phyloP scores from a whole-genome alignment of 305 asterid genomes.

The Fraxinus ornus region DNA sequence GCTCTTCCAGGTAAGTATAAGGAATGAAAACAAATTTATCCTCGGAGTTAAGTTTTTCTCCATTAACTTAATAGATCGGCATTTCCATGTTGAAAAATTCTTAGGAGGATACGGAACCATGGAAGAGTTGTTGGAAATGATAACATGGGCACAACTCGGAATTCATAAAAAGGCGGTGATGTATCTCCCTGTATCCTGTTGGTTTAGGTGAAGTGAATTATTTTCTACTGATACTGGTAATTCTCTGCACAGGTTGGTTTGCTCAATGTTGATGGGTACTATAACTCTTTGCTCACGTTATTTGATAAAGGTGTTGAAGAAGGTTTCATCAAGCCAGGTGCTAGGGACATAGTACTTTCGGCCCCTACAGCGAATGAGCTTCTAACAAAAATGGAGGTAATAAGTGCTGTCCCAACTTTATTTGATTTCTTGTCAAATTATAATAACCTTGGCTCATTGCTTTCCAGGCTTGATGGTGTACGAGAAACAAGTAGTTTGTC shows the following conservation, averaged over 20 bases:
- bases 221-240: neutral
- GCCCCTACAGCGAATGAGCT: constrained; percentile 85
- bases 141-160: constrained; percentile 98
- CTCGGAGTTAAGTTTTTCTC: neutral
- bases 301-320: constrained; percentile 96
- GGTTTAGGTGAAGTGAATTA: neutral
- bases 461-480: constrained; percentile 4
- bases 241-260: constrained; percentile 72
- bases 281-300: constrained; percentile 68
- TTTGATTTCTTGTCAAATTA: neutral
- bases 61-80: neutral
- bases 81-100: constrained; percentile 11
- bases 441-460: neutral
- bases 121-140: constrained; percentile 96
- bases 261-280: constrained; percentile 92
- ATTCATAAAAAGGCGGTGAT: constrained; percentile 87
- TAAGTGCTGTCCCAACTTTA: neutral
- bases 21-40: neutral
- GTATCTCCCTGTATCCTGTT: constrained; percentile 15
- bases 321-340: constrained; percentile 91
- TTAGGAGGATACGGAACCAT: constrained; percentile 97
- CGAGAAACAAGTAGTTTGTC: neutral
- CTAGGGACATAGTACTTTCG: constrained; percentile 82
- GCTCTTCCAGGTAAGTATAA: constrained; percentile 82
- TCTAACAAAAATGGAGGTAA: constrained; percentile 83